phyloP scores from a whole-genome alignment of 352 stramenopile species.

The Phytopythium aichiense region DNA sequence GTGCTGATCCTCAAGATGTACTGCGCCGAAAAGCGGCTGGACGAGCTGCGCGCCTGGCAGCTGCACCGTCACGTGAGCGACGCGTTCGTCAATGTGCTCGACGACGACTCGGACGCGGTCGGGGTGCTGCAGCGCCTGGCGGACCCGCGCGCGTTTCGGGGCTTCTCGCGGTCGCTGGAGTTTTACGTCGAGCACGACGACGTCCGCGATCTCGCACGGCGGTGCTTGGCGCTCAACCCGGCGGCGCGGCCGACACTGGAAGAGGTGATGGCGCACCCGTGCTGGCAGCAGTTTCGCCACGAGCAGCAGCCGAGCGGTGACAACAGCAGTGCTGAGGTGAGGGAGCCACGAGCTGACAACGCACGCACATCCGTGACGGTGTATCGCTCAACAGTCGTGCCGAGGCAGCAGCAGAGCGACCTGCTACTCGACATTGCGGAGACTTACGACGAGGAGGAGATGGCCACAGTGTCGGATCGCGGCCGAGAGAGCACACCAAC shows the following conservation, averaged over 20 bases:
- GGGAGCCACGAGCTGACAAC: background rate
- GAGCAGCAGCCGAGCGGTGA: background rate
- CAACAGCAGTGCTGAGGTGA: background rate
- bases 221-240: constrained; percentile 36
- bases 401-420: background rate
- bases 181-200: constrained; percentile 42
- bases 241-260: constrained; percentile 36
- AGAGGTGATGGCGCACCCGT: constrained; percentile 28
- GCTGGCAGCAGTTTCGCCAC: constrained; percentile 14
- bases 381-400: background rate
- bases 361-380: constrained; percentile 4
- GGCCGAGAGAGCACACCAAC: background rate
- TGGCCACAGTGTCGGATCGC: background rate
- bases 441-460: background rate
- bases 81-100: background rate
- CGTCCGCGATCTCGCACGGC: constrained; percentile 34
- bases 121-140: constrained; percentile 29
- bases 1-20: constrained; percentile 59
- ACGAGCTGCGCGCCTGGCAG: constrained; percentile 42
- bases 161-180: constrained; percentile 46
- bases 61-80: constrained; percentile 13
- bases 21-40: constrained; percentile 31
- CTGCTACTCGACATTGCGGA: constrained; percentile 1
- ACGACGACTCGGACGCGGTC: background rate
- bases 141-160: constrained; percentile 16